Base-by-base conservation (phyloP, 2,329 filamentous ascomycete genomes). In the Macrophomina pseudophaseolina region DNA sequence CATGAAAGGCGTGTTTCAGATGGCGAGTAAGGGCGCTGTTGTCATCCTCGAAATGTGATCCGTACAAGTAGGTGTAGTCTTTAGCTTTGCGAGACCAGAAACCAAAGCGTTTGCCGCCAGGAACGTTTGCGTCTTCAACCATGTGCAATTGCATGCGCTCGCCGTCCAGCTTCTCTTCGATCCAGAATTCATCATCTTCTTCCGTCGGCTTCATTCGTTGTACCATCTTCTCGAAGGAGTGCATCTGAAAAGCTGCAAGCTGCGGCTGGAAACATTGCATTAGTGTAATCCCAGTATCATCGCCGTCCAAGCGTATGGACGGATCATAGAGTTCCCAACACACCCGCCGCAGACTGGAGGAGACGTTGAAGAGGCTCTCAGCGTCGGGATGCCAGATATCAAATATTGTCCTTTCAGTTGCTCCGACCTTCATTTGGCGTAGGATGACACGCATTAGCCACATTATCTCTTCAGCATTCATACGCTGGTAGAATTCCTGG, bases 181-280 rank as follows among this genome's bases (percentile, higher is more conserved):
- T 95, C 93, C 94, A 98, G 74, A 96, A 99, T 8, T 91, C 88
- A 0, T 85, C 83, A 63, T 96, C 89, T 0, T 92, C 88, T 30
- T 90, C 86, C 0, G 87, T 90, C 0, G 86, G 83, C 2, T 87
- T 86, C 79, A 90, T 87, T 52, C 81, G 88, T 18, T 87, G 83
- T 1, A 96, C 88, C 86, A 96, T 92, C 74, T 89, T 91, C 65
- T 93, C 87, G 71, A 97, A 92, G 0, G 89, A 88, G 40, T 91
- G 87, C 84, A 91, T 91, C 76, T 97, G 93, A 70, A 97, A 97
- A 70, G 95, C 91, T 4, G 95, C 95, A 42, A 99, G 85, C 77
- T 98, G 95, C 5, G 95, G 95, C 74, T 98, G 94, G 74, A 98
- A 98, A 75, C 93, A 97, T 74, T 95, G 91, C 92, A 97, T 97